Evolutionary conservation across 73 alveolate genomes (phyloP), one percentile per base, ranked within the genome.

Genomic region (Breviolum minutum): DNA sequence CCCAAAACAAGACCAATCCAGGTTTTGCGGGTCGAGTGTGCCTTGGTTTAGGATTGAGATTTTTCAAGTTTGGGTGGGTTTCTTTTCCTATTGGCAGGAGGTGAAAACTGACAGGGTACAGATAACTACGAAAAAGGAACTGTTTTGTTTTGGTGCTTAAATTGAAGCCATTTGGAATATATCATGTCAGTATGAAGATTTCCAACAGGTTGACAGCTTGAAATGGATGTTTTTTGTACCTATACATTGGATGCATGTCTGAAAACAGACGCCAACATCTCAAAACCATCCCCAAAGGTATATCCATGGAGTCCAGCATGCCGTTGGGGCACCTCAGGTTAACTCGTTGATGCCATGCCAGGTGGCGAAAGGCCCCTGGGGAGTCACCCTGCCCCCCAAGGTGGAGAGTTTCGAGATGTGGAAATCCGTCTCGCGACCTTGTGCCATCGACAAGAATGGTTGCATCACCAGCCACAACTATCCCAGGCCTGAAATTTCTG

Each of bases 1-100:
- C 94, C 30, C 80, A 86, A 63, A 86, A 61, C 80, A 22, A 27
- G 80, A 86, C 94, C 80, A 86, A 86, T 27, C 94, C 94, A 22
- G 94, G 94, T 66, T 86, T 86, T 86, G 94, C 94, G 10, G 94
- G 94, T 30, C 79, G 94, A 24, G 94, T 86, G 94, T 63, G 7
- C 13, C 94, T 86, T 14, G 94, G 94, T 79, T 9, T 24, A 40
- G 7, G 89, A 29, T 27, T 0, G 22, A n/a, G 86, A 63, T n/a
- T n/a, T n/a, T n/a, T 77, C 32, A 11, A 29, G 3, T 3, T 5
- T 14, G 26, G 61, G 19, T 29, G 16, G 5, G 8, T 7, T 8
- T 22, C 40, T 71, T 13, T 13, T 17, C 81, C 30, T 8, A 77
- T 30, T 27, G n/a, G n/a, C 9, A 77, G 6, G 76, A 66, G 16